phyloP scores from a whole-genome alignment of 225 moss, liverwort and hornwort species.

The Rhytidiadelphus loreus region DNA sequence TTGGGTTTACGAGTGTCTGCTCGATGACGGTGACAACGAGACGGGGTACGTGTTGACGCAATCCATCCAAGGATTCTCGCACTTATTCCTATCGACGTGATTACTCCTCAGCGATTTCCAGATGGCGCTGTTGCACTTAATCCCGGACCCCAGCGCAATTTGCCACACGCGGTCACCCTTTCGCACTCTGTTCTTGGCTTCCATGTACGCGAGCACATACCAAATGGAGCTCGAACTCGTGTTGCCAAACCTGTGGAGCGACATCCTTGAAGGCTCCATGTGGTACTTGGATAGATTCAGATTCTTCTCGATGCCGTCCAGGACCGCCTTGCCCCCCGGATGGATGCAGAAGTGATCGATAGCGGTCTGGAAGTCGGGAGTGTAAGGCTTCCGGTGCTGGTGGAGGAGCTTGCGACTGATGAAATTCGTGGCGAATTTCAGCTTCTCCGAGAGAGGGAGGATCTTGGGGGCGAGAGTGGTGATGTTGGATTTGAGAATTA shows the following conservation, averaged over 20 bases:
- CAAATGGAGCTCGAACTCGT: slow-evolving; percentile 23
- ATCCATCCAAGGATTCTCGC: slow-evolving; percentile 22
- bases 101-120: slow-evolving; percentile 16
- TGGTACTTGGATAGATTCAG: slow-evolving; percentile 8
- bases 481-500: slow-evolving; percentile 16
- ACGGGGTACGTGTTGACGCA: slow-evolving; percentile 12
- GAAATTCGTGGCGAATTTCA: slow-evolving; percentile 12
- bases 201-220: slow-evolving; percentile 41
- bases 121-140: slow-evolving; percentile 37
- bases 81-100: background rate
- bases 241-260: slow-evolving; percentile 34
- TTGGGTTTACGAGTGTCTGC: background rate
- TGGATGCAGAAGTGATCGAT: slow-evolving; percentile 37
- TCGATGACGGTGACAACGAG: background rate
- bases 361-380: slow-evolving; percentile 15
- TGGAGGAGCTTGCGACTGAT: background rate
- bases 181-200: slow-evolving; percentile 18
- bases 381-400: slow-evolving; percentile 1
- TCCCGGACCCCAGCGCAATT: slow-evolving; percentile 27
- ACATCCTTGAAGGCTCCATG: slow-evolving; percentile 28
- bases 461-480: slow-evolving; percentile 26
- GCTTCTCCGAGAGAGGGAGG: slow-evolving; percentile 18
- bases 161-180: slow-evolving; percentile 25
- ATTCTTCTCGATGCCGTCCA: slow-evolving; percentile 31
- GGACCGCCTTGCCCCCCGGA: slow-evolving; percentile 34